Base-by-base conservation (phyloP, 192 early-diverging fungal genomes). In the Coemansia sp. region DNA sequence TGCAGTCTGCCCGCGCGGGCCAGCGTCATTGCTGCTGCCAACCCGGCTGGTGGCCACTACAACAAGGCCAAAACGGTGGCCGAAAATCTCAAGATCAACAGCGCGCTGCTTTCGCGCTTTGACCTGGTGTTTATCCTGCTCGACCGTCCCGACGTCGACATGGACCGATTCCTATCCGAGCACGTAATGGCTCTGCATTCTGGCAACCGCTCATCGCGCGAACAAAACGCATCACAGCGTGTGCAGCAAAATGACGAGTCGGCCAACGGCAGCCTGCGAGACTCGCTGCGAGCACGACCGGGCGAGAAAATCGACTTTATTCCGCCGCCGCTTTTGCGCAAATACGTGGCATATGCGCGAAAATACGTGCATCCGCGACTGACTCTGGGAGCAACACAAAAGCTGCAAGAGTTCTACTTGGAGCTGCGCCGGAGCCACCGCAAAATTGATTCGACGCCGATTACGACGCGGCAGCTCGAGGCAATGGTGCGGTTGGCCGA, bases 21-120 rank as follows among this genome's bases (percentile, higher is more conserved):
- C 57, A 88, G 91, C 54, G 89, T 94, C 22, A 90, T 94, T 71
- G 92, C 93, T 1, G 90, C 93, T 0, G 93, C 93, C 5, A 95
- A 95, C 58, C 93, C 93, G 3, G 87, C 89, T 22, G 87, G 88
- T 15, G 93, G 93, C 5, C 88, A 89, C 58, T 95, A 95, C 85
- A 92, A 93, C 80, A 90, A 88, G 72, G 81, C 84, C 25, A 94
- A 93, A 69, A 90, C 89, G 3, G 87, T 94, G 0, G 72, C 90
- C 0, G 92, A 94, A 58, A 94, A 94, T 71, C 71, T 93, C 53
- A 89, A 87, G 67, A 90, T 64, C 54, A 69, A 83, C 48, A 79
- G 75, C 47, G 88, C 88, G 2, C 82, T 94, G 2, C 71, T 94
- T 21, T 92, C 90, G 27, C 82, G 89, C 15, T 94, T 94, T 48